Evolutionary conservation across 208 protist genomes (phyloP), one percentile per base, ranked within the genome.

Genomic region (Trypanosoma caninum): DNA sequence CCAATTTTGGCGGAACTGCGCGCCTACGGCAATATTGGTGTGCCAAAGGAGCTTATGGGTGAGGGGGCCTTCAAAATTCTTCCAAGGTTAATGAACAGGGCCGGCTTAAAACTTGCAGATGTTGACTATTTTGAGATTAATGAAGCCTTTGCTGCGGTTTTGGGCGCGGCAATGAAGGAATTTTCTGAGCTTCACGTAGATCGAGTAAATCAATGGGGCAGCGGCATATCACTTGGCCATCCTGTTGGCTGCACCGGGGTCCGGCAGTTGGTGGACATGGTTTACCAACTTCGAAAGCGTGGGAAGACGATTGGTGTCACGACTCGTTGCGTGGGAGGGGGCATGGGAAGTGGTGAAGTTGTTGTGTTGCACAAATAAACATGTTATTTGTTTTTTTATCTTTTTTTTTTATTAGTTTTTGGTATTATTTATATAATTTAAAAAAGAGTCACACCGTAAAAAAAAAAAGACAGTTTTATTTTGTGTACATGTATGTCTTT

Each of bases 71-170:
- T 91, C 28, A 65, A 79, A 31, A 94, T 97, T 35, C 80, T 95
- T 27, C 82, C 87, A 16, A 90, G 87, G 37, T 76, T 94, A 18
- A 73, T 98, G 16, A 56, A 81, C 14, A 56, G 67, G 28, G 63
- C 72, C 1, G 54, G 58, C 52, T 31, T 97, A 6, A 67, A 72
- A 44, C 60, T 85, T 11, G 18, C 48, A 11, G 74, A 97, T 34
- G 74, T 98, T 20, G 84, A 95, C 70, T 90, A 82, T 48, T 98
- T 80, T 60, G 97, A 98, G 47, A 88, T 99, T 58, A 99, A 99
- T 79, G 98, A 98, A 80, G 97, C 97, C 42, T 99, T 99, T 78
- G 78, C 91, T 14, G 91, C 88, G n/a, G 95, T 98, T n/a, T 69
- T 90, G 16, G 65, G 97, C 5, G 94, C 82, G 16, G 94, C 94